Evolutionary conservation across 163 green algal species (phyloP).

Genomic region (Volvox carteri): DNA sequence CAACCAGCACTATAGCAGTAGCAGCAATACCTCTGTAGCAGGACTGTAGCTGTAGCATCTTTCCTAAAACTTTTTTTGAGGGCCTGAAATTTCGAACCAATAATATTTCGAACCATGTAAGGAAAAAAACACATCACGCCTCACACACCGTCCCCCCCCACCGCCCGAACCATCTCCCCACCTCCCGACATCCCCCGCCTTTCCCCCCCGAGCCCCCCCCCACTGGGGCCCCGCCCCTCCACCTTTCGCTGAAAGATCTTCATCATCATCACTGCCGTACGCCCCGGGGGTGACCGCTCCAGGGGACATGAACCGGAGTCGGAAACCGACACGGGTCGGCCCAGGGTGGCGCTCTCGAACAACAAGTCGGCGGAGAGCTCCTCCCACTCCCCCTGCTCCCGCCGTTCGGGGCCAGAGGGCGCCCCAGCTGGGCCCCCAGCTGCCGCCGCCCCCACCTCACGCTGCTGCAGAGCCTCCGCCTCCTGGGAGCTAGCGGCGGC

Average conservation of each 20-base stretch:
- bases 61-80: too few relatives aligned
- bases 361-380: slow-evolving; percentile 13
- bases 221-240: background rate
- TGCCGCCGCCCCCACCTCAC: background rate
- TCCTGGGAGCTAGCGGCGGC: background rate
- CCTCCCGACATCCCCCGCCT: background rate
- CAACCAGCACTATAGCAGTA: too few relatives aligned
- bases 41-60: too few relatives aligned
- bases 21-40: too few relatives aligned
- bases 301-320: background rate
- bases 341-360: slow-evolving; percentile 29
- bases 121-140: too few relatives aligned
- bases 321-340: background rate
- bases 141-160: too few relatives aligned
- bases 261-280: background rate
- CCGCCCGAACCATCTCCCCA: too few relatives aligned
- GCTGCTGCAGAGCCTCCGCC: background rate
- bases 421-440: too few relatives aligned
- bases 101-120: too few relatives aligned
- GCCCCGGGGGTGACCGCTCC: background rate
- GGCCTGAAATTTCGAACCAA: too few relatives aligned
- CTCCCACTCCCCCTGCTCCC: too few relatives aligned
- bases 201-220: background rate
- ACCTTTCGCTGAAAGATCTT: slow-evolving; percentile 42
- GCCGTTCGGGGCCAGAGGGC: too few relatives aligned